Conservation (phyloP, 2,329 filamentous ascomycete species). For the Huntiella decipiens region DNA sequence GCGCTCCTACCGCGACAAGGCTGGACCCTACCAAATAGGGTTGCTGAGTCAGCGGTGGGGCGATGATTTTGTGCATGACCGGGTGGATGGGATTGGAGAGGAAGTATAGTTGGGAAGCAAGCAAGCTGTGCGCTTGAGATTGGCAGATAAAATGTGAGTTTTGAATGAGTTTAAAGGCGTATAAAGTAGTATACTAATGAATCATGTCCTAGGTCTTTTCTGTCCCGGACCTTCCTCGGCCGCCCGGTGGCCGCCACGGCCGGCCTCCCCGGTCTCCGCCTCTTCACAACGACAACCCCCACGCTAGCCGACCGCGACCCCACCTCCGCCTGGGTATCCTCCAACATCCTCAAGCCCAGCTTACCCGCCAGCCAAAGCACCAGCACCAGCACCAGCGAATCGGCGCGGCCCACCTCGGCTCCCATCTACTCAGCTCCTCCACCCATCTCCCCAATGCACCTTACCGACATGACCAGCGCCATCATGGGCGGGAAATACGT, state of each 20-base stretch:
- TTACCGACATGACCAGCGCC: constrained; percentile 16
- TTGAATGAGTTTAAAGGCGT: too few relatives aligned
- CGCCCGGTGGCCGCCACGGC: constrained; percentile 1
- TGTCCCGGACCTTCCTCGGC: constrained; percentile 2
- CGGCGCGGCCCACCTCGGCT: neutral
- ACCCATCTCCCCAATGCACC: constrained; percentile 15
- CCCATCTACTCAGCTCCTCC: constrained; percentile 1
- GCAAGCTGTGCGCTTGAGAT: too few relatives aligned
- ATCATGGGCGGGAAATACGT: constrained; percentile 13
- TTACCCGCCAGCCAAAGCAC: neutral
- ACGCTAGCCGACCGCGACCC: neutral
- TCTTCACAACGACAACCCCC: constrained; percentile 5
- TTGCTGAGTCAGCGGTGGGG: too few relatives aligned
- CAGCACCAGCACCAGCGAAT: neutral
- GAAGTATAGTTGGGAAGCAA: too few relatives aligned
- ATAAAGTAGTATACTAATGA: neutral
- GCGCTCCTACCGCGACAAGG: too few relatives aligned
- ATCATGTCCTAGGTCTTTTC: constrained; percentile 4
- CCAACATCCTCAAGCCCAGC: constrained; percentile 7
- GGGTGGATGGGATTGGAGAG: too few relatives aligned
- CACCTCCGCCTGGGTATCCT: constrained; percentile 3
- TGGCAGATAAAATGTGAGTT: too few relatives aligned
- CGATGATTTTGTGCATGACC: too few relatives aligned
- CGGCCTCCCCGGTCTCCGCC: neutral
- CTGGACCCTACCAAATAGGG: too few relatives aligned